phyloP scores from a whole-genome alignment of 2,329 filamentous ascomycete genomes.

The Amauroascus niger region DNA sequence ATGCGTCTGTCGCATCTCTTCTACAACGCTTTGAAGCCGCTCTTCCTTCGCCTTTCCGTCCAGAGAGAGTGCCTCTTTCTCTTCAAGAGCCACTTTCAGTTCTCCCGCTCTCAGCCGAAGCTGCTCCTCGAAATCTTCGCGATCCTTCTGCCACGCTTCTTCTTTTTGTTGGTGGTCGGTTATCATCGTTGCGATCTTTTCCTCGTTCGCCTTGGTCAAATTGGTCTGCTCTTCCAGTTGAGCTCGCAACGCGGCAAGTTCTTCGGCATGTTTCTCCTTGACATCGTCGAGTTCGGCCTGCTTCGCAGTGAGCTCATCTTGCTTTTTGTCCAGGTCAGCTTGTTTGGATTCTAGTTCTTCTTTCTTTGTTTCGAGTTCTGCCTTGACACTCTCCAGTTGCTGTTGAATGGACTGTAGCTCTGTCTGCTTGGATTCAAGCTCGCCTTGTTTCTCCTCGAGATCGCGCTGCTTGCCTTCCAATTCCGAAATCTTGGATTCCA shows the following conservation, averaged over 20 bases:
- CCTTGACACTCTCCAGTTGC: conserved; percentile 26
- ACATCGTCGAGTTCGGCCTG: conserved; percentile 28
- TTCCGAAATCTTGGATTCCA: conserved; percentile 17
- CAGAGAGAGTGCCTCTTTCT: conserved; percentile 24
- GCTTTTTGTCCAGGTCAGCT: conserved; percentile 16
- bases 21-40: conserved; percentile 36
- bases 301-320: conserved; percentile 18
- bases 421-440: conserved; percentile 18
- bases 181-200: conserved; percentile 24
- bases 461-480: conserved; percentile 18
- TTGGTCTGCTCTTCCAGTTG: conserved; percentile 17
- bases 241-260: conserved; percentile 15
- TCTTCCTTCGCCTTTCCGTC: conserved; percentile 40
- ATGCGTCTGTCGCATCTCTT: conserved; percentile 41
- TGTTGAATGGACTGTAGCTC: conserved; percentile 22
- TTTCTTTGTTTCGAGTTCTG: conserved; percentile 28
- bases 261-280: conserved; percentile 22
- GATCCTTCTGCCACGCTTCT: conserved; percentile 28
- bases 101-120: conserved; percentile 38
- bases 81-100: conserved; percentile 32
- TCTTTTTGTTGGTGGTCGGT: conserved; percentile 26
- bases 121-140: conserved; percentile 25
- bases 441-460: conserved; percentile 21
- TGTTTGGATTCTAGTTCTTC: conserved; percentile 23
- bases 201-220: conserved; percentile 19